Conservation (phyloP, 2,329 filamentous ascomycete species). For the Setomelanomma holmii region DNA sequence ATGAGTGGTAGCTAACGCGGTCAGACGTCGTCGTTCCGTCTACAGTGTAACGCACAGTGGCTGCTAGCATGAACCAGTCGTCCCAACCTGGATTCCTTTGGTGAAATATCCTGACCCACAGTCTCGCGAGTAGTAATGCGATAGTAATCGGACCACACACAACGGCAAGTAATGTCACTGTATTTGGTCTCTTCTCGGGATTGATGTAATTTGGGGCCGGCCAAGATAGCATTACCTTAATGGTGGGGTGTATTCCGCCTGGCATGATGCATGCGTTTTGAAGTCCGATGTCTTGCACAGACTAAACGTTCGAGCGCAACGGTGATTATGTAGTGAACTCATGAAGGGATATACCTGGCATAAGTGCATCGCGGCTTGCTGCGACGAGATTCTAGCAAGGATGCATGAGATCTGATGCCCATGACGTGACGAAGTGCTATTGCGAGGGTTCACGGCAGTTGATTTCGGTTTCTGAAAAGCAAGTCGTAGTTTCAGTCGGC, state of each 20-base stretch:
- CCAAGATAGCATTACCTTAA: constrained; percentile 33
- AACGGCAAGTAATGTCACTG: constrained; percentile 23
- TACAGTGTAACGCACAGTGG: constrained; percentile 22
- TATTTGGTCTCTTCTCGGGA: constrained; percentile 29
- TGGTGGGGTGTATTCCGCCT: constrained; percentile 36
- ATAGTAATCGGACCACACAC: constrained; percentile 32
- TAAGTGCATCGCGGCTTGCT: constrained; percentile 22
- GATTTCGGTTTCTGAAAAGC: constrained; percentile 12
- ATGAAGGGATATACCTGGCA: constrained; percentile 24
- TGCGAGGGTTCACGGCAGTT: background rate
- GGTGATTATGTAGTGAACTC: background rate
- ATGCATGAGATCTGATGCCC: background rate
- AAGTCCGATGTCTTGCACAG: background rate
- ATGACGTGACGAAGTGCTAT: background rate
- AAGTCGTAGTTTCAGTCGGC: constrained; percentile 4
- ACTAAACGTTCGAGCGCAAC: background rate
- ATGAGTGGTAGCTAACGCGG: constrained; percentile 22
- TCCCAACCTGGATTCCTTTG: constrained; percentile 36
- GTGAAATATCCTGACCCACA: constrained; percentile 38
- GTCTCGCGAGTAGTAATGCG: constrained; percentile 27
- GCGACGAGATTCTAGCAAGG: background rate
- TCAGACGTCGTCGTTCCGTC: constrained; percentile 11
- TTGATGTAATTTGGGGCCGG: constrained; percentile 33
- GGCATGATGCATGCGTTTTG: constrained; percentile 28
- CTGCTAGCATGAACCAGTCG: constrained; percentile 39